Percentiles rank a stretch among this genome's conserved stretches.
Conservation (phyloP, 192 early-diverging fungal species). For the Coemansia sp. region DNA sequence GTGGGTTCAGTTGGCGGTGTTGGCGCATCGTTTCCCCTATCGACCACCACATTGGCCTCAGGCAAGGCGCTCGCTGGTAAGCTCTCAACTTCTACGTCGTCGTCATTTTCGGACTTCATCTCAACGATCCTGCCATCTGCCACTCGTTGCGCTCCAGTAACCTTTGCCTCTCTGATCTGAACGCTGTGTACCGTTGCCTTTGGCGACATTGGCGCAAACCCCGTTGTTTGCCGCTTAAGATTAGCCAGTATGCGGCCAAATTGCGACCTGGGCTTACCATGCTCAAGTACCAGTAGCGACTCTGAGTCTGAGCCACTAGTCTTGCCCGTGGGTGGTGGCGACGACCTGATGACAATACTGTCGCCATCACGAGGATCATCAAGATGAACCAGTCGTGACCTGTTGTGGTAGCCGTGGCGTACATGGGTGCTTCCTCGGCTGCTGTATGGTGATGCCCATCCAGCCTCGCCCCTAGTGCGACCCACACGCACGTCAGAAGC, state of each 20-base stretch:
- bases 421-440: not conserved
- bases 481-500: not conserved
- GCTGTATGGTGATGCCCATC: not conserved
- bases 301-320: constrained; percentile 20
- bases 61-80: not conserved
- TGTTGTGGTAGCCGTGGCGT: not conserved
- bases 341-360: constrained; percentile 12
- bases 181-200: not conserved
- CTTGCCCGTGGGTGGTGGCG: not conserved
- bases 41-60: not conserved
- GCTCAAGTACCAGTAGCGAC: not conserved
- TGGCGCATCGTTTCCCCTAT: not conserved
- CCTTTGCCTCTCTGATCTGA: not conserved
- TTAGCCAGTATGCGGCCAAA: constrained; percentile 53
- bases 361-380: constrained; percentile 48
- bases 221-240: constrained; percentile 29
- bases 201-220: not conserved
- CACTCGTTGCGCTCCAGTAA: not conserved
- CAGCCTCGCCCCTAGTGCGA: not conserved
- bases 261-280: constrained; percentile 41
- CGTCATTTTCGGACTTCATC: not conserved
- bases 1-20: not conserved
- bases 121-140: not conserved
- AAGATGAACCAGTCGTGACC: constrained; percentile 11
- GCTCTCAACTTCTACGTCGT: not conserved